A percentile compares a stretch with the other conserved stretches of the same genome.
phyloP scores from a whole-genome alignment of 2,329 filamentous ascomycete genomes.

The Lasiodiplodia sp. region DNA sequence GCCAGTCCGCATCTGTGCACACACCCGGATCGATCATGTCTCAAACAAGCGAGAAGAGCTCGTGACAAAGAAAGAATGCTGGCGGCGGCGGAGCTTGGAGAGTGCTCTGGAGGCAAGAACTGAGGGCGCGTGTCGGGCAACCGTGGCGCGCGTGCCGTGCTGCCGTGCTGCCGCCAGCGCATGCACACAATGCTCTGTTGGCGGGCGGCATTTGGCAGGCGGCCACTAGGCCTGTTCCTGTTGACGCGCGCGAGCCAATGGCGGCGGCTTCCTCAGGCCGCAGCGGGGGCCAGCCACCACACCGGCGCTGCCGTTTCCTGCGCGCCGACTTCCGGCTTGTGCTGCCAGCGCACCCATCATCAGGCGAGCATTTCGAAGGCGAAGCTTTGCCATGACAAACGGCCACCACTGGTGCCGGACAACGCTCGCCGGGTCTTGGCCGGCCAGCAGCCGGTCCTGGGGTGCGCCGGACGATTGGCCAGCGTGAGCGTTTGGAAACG shows the following conservation, averaged over 20 bases:
- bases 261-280: background rate
- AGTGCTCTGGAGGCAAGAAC: background rate
- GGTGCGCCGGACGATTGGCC: constrained; percentile 1
- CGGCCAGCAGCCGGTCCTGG: background rate
- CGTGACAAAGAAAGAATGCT: background rate
- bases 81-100: background rate
- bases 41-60: background rate
- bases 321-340: background rate
- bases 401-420: background rate
- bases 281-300: background rate
- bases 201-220: background rate
- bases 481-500: constrained; percentile 13
- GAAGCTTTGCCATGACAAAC: background rate
- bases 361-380: background rate
- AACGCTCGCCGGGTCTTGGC: background rate
- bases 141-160: background rate
- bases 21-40: background rate
- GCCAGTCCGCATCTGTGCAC: background rate
- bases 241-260: constrained; percentile 8
- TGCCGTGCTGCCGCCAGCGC: background rate
- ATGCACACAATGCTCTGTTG: background rate
- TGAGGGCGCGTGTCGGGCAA: background rate
- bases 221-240: constrained; percentile 22
- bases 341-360: background rate
- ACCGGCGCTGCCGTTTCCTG: background rate